Conservation (phyloP, 208 protist species). For the Kentomonas sorsogonicus region DNA sequence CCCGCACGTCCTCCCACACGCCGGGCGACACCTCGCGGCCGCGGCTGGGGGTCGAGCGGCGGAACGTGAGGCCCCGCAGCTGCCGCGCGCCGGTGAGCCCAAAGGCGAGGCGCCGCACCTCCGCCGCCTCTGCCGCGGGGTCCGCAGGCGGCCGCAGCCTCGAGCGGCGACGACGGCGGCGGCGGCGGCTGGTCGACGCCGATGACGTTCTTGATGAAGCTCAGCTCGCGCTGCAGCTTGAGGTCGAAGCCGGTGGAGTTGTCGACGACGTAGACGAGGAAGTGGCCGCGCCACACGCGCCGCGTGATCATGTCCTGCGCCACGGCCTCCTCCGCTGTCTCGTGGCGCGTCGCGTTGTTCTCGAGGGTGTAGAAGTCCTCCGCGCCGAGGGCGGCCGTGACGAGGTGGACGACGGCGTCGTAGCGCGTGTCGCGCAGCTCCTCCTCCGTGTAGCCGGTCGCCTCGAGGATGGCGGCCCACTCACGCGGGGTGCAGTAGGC, state of each 20-base stretch:
- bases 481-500: constrained; percentile 37
- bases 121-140: too few relatives aligned
- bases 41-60: too few relatives aligned
- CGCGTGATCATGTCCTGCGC: constrained; percentile 38
- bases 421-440: constrained; percentile 42
- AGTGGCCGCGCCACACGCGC: constrained; percentile 32
- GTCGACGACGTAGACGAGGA: constrained; percentile 30
- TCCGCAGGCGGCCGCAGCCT: neutral
- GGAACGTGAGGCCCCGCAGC: too few relatives aligned
- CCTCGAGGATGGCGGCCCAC: constrained; percentile 26
- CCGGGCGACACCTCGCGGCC: too few relatives aligned
- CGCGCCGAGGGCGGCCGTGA: constrained; percentile 71
- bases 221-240: constrained; percentile 32
- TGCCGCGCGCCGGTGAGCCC: too few relatives aligned
- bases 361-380: constrained; percentile 49
- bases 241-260: constrained; percentile 37
- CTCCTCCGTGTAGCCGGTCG: constrained; percentile 21
- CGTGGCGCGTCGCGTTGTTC: constrained; percentile 52
- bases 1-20: neutral
- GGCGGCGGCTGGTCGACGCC: neutral
- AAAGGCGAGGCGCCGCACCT: too few relatives aligned
- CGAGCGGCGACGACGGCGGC: neutral
- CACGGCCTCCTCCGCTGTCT: constrained; percentile 43
- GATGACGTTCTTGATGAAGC: constrained; percentile 24
- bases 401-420: constrained; percentile 63